Evolutionary conservation across 106 monocot species (phyloP).

Genomic region (Amphibolis antarctica): DNA sequence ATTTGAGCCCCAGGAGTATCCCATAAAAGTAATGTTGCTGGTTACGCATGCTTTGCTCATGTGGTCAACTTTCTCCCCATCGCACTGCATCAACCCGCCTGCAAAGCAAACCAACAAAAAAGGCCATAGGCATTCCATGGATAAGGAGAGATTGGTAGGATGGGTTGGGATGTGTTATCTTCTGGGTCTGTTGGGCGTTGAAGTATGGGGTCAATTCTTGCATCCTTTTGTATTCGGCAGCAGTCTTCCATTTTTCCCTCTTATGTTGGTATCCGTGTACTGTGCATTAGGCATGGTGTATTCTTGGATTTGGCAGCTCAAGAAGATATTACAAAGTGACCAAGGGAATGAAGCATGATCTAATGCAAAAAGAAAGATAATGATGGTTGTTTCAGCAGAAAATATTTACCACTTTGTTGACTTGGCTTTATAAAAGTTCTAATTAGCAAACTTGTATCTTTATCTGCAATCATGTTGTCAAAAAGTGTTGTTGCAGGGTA

Average conservation of each 20-base stretch:
- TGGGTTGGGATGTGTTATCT: constrained; percentile 36
- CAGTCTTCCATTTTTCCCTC: constrained; percentile 71
- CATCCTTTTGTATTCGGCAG: constrained; percentile 49
- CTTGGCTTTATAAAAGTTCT: too few relatives aligned
- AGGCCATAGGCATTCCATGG: background rate
- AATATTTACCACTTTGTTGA: too few relatives aligned
- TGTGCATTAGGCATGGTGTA: constrained; percentile 85
- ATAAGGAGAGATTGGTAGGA: constrained; percentile 29
- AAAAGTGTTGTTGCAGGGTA: too few relatives aligned
- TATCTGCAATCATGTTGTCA: too few relatives aligned
- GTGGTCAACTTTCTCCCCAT: constrained; percentile 42
- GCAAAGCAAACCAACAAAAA: background rate
- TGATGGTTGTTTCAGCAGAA: too few relatives aligned
- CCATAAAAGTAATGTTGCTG: constrained; percentile 62
- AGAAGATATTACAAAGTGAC: too few relatives aligned
- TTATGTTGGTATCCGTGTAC: constrained; percentile 68
- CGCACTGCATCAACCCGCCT: constrained; percentile 20
- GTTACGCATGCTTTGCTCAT: constrained; percentile 32
- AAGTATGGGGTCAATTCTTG: constrained; percentile 68
- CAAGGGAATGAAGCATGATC: too few relatives aligned
- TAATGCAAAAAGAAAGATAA: too few relatives aligned
- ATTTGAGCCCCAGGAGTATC: constrained; percentile 77
- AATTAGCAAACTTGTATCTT: too few relatives aligned
- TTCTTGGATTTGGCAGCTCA: constrained; percentile 88
- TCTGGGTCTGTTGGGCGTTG: constrained; percentile 38